Percentiles rank a stretch among this genome's conserved stretches.
These are phyloP conservation scores for Neoboletus magnificus DNA, from an alignment of 768 basidiomycete species.

Conservation along the genomic window DNA sequence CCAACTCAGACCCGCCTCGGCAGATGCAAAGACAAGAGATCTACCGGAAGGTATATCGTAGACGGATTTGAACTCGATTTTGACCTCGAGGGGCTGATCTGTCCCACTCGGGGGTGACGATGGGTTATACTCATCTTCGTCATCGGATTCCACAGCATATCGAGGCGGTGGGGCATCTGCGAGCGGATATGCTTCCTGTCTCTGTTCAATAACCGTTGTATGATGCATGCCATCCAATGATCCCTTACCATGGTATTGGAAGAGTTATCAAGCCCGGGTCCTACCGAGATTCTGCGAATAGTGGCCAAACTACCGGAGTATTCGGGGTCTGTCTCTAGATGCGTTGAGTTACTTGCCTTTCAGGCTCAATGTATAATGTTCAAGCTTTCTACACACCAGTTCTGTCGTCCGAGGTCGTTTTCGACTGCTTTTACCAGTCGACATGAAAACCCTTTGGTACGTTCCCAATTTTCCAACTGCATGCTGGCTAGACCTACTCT, in stretches of 20 bases:
- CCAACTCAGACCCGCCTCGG: slow-evolving; percentile 48
- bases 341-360: background rate
- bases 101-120: slow-evolving; percentile 17
- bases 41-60: slow-evolving; percentile 21
- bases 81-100: slow-evolving; percentile 14
- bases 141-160: slow-evolving; percentile 63
- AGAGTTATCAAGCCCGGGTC: background rate
- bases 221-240: background rate
- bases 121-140: slow-evolving; percentile 61
- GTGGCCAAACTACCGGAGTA: background rate
- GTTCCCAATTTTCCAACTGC: slow-evolving; percentile 2
- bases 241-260: slow-evolving; percentile 13
- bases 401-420: slow-evolving; percentile 10
- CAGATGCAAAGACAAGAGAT: slow-evolving; percentile 44
- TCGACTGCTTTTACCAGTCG: slow-evolving; percentile 9
- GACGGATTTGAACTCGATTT: slow-evolving; percentile 41
- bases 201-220: background rate
- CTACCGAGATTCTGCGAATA: background rate
- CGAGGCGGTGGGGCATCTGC: slow-evolving; percentile 56
- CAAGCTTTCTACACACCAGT: slow-evolving; percentile 4
- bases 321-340: background rate
- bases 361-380: background rate
- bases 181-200: slow-evolving; percentile 52
- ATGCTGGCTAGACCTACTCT: slow-evolving; percentile 13
- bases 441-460: slow-evolving; percentile 61